Evolutionary conservation across 352 stramenopile species (phyloP).

Genomic region (Globisporangium spiculum): DNA sequence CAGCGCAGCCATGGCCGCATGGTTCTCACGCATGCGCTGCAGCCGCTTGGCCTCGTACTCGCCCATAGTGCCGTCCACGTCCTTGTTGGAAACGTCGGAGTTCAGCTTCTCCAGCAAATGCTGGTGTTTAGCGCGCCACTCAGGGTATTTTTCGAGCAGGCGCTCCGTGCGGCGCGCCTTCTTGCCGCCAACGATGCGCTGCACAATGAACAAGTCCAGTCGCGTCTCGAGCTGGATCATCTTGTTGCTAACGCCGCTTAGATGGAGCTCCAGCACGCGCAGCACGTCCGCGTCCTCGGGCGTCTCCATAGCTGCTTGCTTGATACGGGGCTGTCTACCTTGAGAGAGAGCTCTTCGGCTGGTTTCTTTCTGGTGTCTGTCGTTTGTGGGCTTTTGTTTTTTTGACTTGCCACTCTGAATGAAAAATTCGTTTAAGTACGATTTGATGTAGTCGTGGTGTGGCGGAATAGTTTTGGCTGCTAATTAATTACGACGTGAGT

Average conservation of each 20-base stretch:
- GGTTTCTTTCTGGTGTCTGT: no score
- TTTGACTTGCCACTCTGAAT: background rate
- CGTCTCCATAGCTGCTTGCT: background rate
- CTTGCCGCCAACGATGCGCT: background rate
- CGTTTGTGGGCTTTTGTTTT: background rate
- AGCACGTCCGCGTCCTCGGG: background rate
- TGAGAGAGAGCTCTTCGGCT: background rate
- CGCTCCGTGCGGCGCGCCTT: no score
- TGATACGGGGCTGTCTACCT: background rate
- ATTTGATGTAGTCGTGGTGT: background rate
- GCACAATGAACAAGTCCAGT: background rate
- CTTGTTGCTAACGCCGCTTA: background rate
- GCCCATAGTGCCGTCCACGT: background rate
- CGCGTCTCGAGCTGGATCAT: background rate
- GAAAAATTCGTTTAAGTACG: background rate
- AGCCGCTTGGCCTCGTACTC: constrained; percentile 62
- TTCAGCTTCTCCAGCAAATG: background rate
- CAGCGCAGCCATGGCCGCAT: constrained; percentile 36
- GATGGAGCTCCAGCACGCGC: background rate
- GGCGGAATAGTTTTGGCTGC: background rate
- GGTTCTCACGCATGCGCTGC: constrained; percentile 54
- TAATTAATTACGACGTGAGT: no score
- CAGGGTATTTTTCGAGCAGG: constrained; percentile 1
- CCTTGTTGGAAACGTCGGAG: background rate
- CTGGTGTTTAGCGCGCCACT: background rate